phyloP scores from a whole-genome alignment of 176 grass and related monocot genomes.

The Alopecurus myosuroides region DNA sequence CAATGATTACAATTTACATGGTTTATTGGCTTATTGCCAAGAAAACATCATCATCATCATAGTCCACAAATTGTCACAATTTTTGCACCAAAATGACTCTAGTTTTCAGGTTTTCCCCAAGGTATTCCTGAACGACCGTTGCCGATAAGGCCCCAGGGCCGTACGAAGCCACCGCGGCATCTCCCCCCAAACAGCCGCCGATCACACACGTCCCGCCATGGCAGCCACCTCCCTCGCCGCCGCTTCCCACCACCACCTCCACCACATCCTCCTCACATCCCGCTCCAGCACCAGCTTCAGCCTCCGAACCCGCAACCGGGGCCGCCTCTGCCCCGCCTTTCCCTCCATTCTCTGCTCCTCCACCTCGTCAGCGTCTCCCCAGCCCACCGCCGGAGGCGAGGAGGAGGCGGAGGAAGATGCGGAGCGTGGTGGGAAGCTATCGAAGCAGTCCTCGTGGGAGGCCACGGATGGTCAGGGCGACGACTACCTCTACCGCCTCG shows the following conservation, averaged over 20 bases:
- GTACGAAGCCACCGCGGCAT: background rate
- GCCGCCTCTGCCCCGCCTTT: background rate
- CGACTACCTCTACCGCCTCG: conserved; percentile 88
- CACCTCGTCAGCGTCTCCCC: background rate
- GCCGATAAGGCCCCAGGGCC: conserved; percentile 32
- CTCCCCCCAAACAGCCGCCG: background rate
- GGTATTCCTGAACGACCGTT: conserved; percentile 28
- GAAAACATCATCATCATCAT: too few relatives aligned
- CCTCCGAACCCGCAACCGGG: background rate
- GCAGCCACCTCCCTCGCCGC: conserved; percentile 35
- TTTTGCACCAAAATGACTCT: too few relatives aligned
- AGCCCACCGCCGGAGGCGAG: conserved; percentile 23
- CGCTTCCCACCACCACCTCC: background rate
- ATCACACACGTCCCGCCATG: conserved; percentile 36
- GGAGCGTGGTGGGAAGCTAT: conserved; percentile 4
- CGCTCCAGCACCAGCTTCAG: background rate
- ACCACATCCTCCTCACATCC: background rate
- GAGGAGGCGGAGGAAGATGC: conserved; percentile 1
- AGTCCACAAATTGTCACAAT: too few relatives aligned
- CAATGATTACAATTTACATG: background rate
- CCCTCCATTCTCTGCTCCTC: conserved; percentile 17
- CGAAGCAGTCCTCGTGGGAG: conserved; percentile 82
- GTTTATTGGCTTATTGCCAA: too few relatives aligned
- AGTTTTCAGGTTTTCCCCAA: background rate
- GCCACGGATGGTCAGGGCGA: conserved; percentile 53